Conservation (phyloP, 495 filamentous ascomycete species). For the Neurospora pannonica region DNA sequence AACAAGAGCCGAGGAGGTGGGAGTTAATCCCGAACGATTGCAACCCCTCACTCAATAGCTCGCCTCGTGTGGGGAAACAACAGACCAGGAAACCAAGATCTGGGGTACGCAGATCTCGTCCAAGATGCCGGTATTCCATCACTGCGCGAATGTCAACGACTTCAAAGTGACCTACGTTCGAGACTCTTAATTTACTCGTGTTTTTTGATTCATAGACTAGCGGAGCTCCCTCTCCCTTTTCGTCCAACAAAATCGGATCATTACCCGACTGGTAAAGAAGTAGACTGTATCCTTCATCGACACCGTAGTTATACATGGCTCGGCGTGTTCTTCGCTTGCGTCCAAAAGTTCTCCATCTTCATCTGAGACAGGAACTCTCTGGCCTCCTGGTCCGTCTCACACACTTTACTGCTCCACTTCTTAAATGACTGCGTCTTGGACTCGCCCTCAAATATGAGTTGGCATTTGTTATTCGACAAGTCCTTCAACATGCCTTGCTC, state of each 20-base stretch:
- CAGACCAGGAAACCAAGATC: neutral
- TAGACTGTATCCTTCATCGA: neutral
- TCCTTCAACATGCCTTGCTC: slow-evolving; percentile 74
- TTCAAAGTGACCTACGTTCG: neutral
- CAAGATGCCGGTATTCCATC: neutral
- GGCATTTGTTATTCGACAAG: slow-evolving; percentile 67
- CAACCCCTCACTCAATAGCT: neutral
- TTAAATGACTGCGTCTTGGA: slow-evolving; percentile 66
- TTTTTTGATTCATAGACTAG: neutral
- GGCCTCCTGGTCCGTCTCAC: slow-evolving; percentile 81
- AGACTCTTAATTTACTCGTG: neutral
- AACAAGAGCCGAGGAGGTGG: neutral
- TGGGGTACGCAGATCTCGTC: neutral
- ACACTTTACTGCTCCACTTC: slow-evolving; percentile 76
- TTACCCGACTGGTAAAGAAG: neutral
- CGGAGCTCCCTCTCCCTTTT: neutral
- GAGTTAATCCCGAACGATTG: neutral
- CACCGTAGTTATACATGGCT: neutral
- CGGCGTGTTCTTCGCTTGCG: slow-evolving; percentile 60
- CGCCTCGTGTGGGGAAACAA: neutral
- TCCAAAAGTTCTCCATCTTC: slow-evolving; percentile 96
- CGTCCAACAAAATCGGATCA: neutral
- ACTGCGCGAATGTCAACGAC: neutral
- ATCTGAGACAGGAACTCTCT: slow-evolving; percentile 66
- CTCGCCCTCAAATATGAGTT: slow-evolving; percentile 80